Evolutionary conservation across 345 rosid genomes (phyloP).

Genomic region (Populus nigra): DNA sequence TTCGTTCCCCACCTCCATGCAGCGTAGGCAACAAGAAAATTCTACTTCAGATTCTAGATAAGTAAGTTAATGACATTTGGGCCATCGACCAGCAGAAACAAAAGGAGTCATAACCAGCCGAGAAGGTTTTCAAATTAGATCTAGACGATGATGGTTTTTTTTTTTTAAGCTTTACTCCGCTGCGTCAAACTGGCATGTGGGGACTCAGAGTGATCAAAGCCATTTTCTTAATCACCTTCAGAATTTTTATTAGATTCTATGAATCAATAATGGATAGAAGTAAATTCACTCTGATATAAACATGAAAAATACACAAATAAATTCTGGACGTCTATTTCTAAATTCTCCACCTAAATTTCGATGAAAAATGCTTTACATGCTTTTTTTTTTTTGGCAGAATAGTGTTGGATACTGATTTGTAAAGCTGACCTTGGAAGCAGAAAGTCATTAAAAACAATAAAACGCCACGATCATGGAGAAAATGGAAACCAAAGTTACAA

Average conservation of each 20-base stretch:
- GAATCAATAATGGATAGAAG: neutral
- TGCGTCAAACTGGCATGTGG: neutral
- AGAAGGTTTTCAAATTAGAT: neutral
- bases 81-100: slow-evolving; percentile 43
- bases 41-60: slow-evolving; percentile 37
- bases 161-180: neutral
- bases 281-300: neutral
- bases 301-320: neutral
- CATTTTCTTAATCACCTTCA: neutral
- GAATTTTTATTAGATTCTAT: neutral
- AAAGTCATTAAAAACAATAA: too few species aligned
- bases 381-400: too few species aligned
- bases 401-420: neutral
- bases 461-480: too few species aligned
- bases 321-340: neutral
- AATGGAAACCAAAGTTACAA: too few species aligned
- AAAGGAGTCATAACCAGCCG: neutral
- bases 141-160: too few species aligned
- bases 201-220: neutral
- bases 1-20: slow-evolving; percentile 48
- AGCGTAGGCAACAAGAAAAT: slow-evolving; percentile 48
- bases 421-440: neutral
- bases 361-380: neutral
- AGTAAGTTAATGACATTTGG: slow-evolving; percentile 39
- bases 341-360: neutral